A percentile compares a stretch with the other conserved stretches of the same genome.
These are phyloP conservation scores for Epichloe gansuensis DNA, from an alignment of 2,329 filamentous ascomycete species.

Conservation along the genomic window DNA sequence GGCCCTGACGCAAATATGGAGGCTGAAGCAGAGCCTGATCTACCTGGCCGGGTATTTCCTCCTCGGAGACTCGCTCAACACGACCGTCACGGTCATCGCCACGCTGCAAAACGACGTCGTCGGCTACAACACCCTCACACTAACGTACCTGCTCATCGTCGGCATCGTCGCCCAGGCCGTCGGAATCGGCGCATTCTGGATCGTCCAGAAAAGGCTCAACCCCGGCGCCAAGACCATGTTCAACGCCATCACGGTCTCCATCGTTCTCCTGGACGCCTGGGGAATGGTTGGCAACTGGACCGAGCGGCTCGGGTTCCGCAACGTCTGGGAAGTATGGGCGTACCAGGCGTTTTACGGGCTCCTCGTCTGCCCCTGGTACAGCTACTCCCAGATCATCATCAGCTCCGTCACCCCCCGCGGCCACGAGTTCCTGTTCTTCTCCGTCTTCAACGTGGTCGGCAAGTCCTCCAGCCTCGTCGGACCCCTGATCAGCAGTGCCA, in stretches of 20 bases:
- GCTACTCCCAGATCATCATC: slow-evolving; percentile 59
- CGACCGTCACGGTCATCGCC: slow-evolving; percentile 53
- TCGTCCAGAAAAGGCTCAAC: slow-evolving; percentile 43
- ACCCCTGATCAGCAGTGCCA: slow-evolving; percentile 54
- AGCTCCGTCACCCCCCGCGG: slow-evolving; percentile 54
- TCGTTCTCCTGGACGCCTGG: slow-evolving; percentile 43
- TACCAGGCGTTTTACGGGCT: slow-evolving; percentile 48
- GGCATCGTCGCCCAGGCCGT: slow-evolving; percentile 50
- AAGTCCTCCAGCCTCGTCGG: slow-evolving; percentile 58
- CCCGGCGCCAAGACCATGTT: slow-evolving; percentile 57
- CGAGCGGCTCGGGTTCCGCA: slow-evolving; percentile 29
- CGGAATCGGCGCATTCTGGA: slow-evolving; percentile 51
- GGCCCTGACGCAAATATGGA: slow-evolving; percentile 47
- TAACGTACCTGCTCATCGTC: slow-evolving; percentile 55
- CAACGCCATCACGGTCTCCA: slow-evolving; percentile 47
- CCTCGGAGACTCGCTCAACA: slow-evolving; percentile 57
- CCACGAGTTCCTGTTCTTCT: slow-evolving; percentile 60
- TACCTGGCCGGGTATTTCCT: slow-evolving; percentile 57
- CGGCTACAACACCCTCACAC: slow-evolving; percentile 48
- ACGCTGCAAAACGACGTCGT: slow-evolving; percentile 55
- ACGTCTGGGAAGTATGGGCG: slow-evolving; percentile 32
- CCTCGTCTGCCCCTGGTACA: slow-evolving; percentile 57
- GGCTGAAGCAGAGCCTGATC: slow-evolving; percentile 50
- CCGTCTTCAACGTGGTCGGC: slow-evolving; percentile 53
- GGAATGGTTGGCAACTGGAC: slow-evolving; percentile 36